Conservation (phyloP, 345 rosid species). For the Gossypium ekmanianum region DNA sequence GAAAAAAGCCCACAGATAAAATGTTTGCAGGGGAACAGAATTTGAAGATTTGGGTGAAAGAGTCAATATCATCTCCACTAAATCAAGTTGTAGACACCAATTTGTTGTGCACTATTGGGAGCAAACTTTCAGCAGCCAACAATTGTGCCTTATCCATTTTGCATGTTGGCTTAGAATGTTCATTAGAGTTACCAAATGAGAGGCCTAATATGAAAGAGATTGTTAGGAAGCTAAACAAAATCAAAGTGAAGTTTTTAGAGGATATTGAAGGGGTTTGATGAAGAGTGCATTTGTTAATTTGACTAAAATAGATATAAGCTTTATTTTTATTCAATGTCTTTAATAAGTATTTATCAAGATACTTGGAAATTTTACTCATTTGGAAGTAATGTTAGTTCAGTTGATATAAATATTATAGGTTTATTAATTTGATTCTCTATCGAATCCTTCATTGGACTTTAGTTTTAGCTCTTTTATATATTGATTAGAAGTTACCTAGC, state of each 20-base stretch:
- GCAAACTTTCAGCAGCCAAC: not conserved
- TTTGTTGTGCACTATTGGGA: not conserved
- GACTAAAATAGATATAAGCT: no score
- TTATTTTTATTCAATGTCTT: no score
- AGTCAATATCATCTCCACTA: not conserved
- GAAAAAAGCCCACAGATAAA: constrained; percentile 13
- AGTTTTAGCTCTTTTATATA: not conserved
- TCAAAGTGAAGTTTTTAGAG: not conserved
- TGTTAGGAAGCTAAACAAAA: not conserved
- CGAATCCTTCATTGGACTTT: not conserved
- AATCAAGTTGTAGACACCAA: not conserved
- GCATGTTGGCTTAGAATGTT: not conserved
- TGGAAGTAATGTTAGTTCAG: constrained; percentile 44
- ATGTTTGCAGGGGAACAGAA: constrained; percentile 1
- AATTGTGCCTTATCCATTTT: not conserved
- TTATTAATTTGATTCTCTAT: not conserved
- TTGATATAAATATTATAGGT: not conserved
- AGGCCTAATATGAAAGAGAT: not conserved
- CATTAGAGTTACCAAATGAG: not conserved
- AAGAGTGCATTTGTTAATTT: no score
- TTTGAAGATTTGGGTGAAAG: constrained; percentile 10
- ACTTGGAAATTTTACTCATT: constrained; percentile 49
- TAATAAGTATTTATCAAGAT: no score
- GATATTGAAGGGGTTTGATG: not conserved
- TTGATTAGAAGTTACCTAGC: not conserved